These are phyloP conservation scores for Rhizophora mangle DNA, from an alignment of 345 rosid genomes.

Conservation along the genomic window DNA sequence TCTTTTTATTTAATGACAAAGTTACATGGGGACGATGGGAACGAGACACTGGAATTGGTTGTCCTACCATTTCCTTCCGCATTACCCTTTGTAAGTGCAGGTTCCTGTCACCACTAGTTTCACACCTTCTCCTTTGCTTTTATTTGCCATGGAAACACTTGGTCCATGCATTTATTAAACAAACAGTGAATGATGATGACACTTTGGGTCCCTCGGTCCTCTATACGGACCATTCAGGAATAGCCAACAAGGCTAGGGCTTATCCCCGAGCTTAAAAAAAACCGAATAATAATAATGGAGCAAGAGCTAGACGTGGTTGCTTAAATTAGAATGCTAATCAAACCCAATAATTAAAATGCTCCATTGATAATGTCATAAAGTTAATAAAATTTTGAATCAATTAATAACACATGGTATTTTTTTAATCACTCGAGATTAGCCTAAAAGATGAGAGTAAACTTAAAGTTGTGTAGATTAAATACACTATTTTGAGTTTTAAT, in stretches of 20 bases:
- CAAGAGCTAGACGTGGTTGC: conserved; percentile 16
- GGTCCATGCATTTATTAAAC: conserved; percentile 8
- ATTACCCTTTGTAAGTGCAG: conserved; percentile 1
- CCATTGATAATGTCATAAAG: neutral
- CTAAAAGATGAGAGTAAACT: too few species aligned
- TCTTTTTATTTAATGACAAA: neutral
- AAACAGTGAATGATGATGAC: conserved; percentile 1
- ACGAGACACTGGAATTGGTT: conserved; percentile 15
- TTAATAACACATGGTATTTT: too few species aligned
- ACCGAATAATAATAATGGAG: conserved; percentile 1
- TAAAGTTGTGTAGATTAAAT: too few species aligned
- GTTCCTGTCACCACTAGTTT: conserved; percentile 34
- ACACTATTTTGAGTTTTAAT: neutral
- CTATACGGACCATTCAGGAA: conserved; percentile 26
- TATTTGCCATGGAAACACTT: conserved; percentile 4
- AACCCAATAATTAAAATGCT: conserved; percentile 10
- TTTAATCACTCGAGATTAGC: too few species aligned
- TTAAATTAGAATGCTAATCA: conserved; percentile 16
- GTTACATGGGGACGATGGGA: neutral
- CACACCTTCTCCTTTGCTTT: neutral
- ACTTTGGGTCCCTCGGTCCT: neutral
- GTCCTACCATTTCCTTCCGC: neutral
- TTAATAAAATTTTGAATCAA: neutral
- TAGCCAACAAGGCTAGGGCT: conserved; percentile 35
- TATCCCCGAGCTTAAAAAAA: neutral